Percentiles rank a stretch among this genome's conserved stretches.
Conservation (phyloP, 1,284 basidiomycete genomes). For the Apiotrichum laibachii region DNA sequence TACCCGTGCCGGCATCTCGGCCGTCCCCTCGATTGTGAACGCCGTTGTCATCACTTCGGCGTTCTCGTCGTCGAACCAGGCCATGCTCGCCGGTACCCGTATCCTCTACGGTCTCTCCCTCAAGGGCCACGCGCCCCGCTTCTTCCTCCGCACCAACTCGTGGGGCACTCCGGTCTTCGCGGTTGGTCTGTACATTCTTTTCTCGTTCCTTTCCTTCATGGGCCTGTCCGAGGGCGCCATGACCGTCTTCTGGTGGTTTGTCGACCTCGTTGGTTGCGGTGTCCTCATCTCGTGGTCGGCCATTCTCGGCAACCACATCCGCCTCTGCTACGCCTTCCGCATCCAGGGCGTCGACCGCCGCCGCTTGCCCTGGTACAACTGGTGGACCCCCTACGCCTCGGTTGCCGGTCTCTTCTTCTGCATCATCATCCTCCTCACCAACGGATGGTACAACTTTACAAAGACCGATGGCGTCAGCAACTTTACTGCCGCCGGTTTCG, state of each 20-base stretch:
- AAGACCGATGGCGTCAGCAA: slow-evolving; percentile 17
- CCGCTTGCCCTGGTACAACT: slow-evolving; percentile 28
- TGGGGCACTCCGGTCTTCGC: slow-evolving; percentile 49
- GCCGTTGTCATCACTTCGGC: slow-evolving; percentile 35
- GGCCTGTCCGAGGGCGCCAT: slow-evolving; percentile 31
- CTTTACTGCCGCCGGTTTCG: slow-evolving; percentile 10
- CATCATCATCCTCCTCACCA: slow-evolving; percentile 25
- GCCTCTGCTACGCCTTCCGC: slow-evolving; percentile 16
- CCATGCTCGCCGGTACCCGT: slow-evolving; percentile 32
- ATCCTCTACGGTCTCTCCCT: slow-evolving; percentile 53
- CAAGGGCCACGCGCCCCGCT: slow-evolving; percentile 53
- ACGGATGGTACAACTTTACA: slow-evolving; percentile 27
- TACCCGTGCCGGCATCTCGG: slow-evolving; percentile 64
- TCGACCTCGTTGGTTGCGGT: slow-evolving; percentile 29
- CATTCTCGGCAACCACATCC: slow-evolving; percentile 25
- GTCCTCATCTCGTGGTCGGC: slow-evolving; percentile 35
- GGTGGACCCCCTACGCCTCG: slow-evolving; percentile 30
- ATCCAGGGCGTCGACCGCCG: slow-evolving; percentile 18
- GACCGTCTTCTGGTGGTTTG: slow-evolving; percentile 39
- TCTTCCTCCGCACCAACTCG: slow-evolving; percentile 55
- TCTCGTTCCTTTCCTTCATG: slow-evolving; percentile 48
- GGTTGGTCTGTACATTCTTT: slow-evolving; percentile 31
- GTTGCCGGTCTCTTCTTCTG: slow-evolving; percentile 17
- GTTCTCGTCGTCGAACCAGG: slow-evolving; percentile 25
- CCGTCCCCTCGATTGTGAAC: slow-evolving; percentile 53